Evolutionary conservation across 176 grass and related monocot species (phyloP), one percentile per base, ranked within the genome.

Genomic region (Oryza rufipogon): DNA sequence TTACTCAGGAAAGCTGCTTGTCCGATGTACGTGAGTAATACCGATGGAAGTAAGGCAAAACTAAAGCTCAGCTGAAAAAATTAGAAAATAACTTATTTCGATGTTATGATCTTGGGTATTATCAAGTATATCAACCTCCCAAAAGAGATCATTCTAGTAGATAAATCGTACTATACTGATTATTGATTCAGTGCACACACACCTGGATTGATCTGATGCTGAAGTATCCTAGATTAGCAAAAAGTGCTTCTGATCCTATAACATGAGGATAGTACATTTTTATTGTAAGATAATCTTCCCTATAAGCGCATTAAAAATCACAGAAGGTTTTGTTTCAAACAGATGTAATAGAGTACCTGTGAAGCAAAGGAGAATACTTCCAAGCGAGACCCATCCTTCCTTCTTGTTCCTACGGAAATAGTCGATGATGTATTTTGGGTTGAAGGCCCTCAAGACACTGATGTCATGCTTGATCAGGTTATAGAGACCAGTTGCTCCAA

Each of bases 351-450:
- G 7, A 12, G 7, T 19, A 93, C 91, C 91, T 69, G 91, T 93
- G 26, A 90, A 87, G 61, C 85, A 87, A 15, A 93, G 73, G 19
- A 90, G 80, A 69, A 93, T 48, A 23, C 78, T 77, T 33, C 91
- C 91, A 67, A 93, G 85, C 2, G 91, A 90, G 5, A 93, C 65
- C 91, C 91, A 93, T 33, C 80, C 91, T 33, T 85, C 2, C 45
- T 87, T 90, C 66, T 74, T 78, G 33, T 87, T 93, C 68, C 84
- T 84, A 16, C 28, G 44, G 58, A 90, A 93, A 56, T 90, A 93
- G 26, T 90, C 77, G 22, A 93, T 16, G n/a, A 87, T 93, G 51
- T 90, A 87, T 52, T 84, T 78, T 16, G 87, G 91, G 60, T 87
- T 84, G 72, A 93, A 81, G 1, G 91, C 85, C 11, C 63, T 73